Evolutionary conservation across 352 stramenopile genomes (phyloP), one percentile per base, ranked within the genome.

Genomic region (Thraustochytrium striatum): DNA sequence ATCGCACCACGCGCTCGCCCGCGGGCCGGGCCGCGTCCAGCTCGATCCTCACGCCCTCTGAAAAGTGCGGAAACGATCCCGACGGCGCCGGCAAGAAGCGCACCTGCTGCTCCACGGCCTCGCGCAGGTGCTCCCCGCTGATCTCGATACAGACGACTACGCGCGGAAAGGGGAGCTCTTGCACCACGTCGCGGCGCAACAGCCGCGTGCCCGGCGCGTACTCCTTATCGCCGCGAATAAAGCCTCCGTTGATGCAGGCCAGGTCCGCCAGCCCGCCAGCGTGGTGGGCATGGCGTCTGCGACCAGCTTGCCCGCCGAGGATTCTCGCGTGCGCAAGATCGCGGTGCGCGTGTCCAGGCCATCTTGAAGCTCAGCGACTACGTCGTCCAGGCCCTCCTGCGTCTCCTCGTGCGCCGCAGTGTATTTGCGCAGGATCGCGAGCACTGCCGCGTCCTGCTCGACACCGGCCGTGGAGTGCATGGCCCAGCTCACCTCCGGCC

Each of bases 171-270:
- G 90, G 90, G 86, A 94, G 90, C 69, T 95, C 90, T 65, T 90
- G 87, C 57, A 92, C 85, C 19, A 94, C 73, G 1, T 91, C 89
- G 0, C 88, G 87, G 3, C 91, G 82, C 3, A 88, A 92, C 28
- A 95, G 75, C 41, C 61, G 86, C 3, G 88, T 91, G 43, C 87
- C 87, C 1, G 89, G 85, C n/a, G 84, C 78, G 80, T 94, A 93
- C 21, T 87, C 83, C 65, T 87, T 88, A 61, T 95, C 88, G 39
- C 89, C 90, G 36, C 89, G 87, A 72, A 94, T 93, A 73, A 94
- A 95, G 2, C 90, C 90, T 57, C 90, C 90, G 61, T 95, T 95
- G 79, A 95, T 93, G 44, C 94, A 85, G 7, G 87, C 89, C 50
- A 91, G 84, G 72, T 91, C 86, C 7, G 87, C 85, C 16, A 19